phyloP scores from a whole-genome alignment of 164 flowering plant species.

The Vitis amurensis region DNA sequence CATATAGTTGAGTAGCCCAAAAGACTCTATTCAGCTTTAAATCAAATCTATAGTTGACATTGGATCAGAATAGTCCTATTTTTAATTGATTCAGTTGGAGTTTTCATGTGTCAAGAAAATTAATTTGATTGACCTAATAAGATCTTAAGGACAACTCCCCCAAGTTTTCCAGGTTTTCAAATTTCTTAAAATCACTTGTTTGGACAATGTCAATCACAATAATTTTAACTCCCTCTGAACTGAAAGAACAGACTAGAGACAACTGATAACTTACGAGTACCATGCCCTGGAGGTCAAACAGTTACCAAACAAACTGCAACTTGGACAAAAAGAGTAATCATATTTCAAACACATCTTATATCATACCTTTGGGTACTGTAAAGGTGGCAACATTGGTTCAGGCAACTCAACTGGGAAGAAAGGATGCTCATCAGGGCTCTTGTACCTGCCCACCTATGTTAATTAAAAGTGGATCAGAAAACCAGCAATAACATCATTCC shows the following conservation, averaged over 20 bases:
- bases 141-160: no score
- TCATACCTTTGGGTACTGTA: conserved; percentile 81
- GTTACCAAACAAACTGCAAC: neutral
- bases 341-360: no score
- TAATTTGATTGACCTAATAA: neutral
- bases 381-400: conserved; percentile 75
- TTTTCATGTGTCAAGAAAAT: neutral
- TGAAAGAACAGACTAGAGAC: no score
- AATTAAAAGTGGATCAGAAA: conserved; percentile 4
- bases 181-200: no score
- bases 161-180: no score
- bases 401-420: conserved; percentile 79
- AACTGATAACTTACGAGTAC: neutral
- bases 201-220: no score
- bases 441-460: conserved; percentile 80
- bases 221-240: neutral
- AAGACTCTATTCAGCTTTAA: neutral
- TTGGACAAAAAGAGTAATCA: neutral
- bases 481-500: conserved; percentile 1
- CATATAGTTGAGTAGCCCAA: neutral
- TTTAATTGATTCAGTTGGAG: neutral
- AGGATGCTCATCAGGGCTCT: conserved; percentile 95
- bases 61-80: neutral
- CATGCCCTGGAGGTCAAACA: neutral
- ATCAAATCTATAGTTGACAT: neutral